A percentile compares a stretch with the other conserved stretches of the same genome.
phyloP scores from a whole-genome alignment of 2,329 filamentous ascomycete genomes.

The Grosmannia clavigera region DNA sequence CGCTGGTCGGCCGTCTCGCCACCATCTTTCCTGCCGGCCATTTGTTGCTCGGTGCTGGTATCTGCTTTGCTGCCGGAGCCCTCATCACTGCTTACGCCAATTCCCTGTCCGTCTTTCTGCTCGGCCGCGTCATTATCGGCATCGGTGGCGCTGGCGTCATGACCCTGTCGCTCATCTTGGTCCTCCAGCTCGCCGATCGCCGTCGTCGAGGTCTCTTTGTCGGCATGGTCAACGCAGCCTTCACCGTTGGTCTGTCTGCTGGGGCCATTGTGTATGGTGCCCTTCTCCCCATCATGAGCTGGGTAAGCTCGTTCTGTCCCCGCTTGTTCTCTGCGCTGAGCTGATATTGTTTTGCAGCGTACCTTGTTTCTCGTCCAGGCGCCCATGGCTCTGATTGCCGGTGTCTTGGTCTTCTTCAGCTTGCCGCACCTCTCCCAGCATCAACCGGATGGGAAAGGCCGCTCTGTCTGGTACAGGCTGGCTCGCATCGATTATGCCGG shows the following conservation, averaged over 20 bases:
- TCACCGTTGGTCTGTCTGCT: slow-evolving; percentile 20
- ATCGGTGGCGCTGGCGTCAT: slow-evolving; percentile 60
- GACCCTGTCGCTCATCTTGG: slow-evolving; percentile 61
- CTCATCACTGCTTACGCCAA: slow-evolving; percentile 50
- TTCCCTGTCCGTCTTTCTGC: slow-evolving; percentile 50
- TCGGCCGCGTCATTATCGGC: slow-evolving; percentile 56
- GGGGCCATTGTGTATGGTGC: slow-evolving; percentile 21
- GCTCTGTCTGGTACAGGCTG: slow-evolving; percentile 40
- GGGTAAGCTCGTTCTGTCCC: slow-evolving; percentile 36
- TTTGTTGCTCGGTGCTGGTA: slow-evolving; percentile 50
- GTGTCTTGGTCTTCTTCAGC: slow-evolving; percentile 48
- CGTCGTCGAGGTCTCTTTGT: slow-evolving; percentile 60
- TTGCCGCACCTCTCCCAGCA: slow-evolving; percentile 38
- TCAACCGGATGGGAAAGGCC: slow-evolving; percentile 14
- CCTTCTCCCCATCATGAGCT: slow-evolving; percentile 40
- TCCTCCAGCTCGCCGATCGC: slow-evolving; percentile 59
- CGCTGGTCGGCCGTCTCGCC: slow-evolving; percentile 58
- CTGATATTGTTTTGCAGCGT: slow-evolving; percentile 32
- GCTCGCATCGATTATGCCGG: slow-evolving; percentile 63
- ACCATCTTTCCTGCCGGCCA: slow-evolving; percentile 59
- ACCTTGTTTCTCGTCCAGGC: slow-evolving; percentile 62
- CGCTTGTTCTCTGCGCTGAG: not conserved
- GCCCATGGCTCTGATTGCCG: slow-evolving; percentile 49
- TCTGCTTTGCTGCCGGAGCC: slow-evolving; percentile 47
- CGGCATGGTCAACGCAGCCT: slow-evolving; percentile 57